Evolutionary conservation across 208 protist genomes (phyloP), one percentile per base, ranked within the genome.

Genomic region (Vickermania spadyakhi): DNA sequence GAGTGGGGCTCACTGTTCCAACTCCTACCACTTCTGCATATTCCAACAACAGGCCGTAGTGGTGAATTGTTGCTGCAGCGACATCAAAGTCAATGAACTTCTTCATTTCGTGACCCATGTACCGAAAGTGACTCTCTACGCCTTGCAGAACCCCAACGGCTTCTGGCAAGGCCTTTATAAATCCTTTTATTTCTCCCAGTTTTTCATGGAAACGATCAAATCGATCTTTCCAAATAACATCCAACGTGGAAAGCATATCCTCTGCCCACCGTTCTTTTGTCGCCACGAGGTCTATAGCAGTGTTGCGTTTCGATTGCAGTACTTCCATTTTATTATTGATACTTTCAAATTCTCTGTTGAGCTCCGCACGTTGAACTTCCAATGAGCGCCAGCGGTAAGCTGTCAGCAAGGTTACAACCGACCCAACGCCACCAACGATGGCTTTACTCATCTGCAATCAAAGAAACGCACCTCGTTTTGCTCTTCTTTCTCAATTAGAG

Each of bases 51-150:
- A 94, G 59, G 0, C 76, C 62, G 14, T 91, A 73, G 55, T 82
- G 82, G 70, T 94, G 87, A 45, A 94, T 68, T 60, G 90, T 91
- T 18, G 67, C 74, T 58, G 81, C 88, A 0, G 84, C 76, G 3
- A 94, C 74, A 59, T 94, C 87, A 57, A 91, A 94, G 27, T 69
- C 70, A 31, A 86, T 57, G 58, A 89, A 94, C 62, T 79, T 75
- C 0, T 72, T 73, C 81, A 90, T 84, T 66, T 89, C 76, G 28
- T 70, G 72, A 0, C 60, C 56, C 84, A 94, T 89, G 77, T 91
- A 89, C 29, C 72, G 70, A 59, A 91, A 94, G 72, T 91, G 87
- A 53, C 80, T 89, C 13, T 75, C 77, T 4, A 91, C 53, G 1
- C 83, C 84, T 41, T 86, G 81, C 27, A 91, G 58, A 0, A 64